These are phyloP conservation scores for Fusarium penzigii DNA, from an alignment of 2,329 filamentous ascomycete species.

Conservation along the genomic window DNA sequence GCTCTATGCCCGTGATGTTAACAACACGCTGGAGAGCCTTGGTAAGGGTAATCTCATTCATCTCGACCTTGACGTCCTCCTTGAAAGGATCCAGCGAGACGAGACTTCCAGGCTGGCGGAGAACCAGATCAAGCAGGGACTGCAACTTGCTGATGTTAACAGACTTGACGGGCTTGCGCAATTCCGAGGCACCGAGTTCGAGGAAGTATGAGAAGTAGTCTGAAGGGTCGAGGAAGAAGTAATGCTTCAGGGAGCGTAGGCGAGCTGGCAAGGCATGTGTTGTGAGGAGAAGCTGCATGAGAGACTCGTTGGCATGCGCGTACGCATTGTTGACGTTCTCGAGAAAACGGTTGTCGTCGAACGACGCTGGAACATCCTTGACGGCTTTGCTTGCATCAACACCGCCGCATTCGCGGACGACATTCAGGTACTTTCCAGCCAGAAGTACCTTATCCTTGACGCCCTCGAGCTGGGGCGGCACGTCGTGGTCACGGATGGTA, in stretches of 20 bases:
- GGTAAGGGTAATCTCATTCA: conserved; percentile 92
- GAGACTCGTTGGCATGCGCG: conserved; percentile 89
- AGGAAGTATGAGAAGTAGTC: conserved; percentile 99
- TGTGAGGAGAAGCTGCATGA: conserved; percentile 87
- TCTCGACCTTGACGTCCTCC: conserved; percentile 95
- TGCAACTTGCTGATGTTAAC: conserved; percentile 95
- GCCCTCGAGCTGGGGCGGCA: conserved; percentile 86
- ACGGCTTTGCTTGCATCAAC: conserved; percentile 91
- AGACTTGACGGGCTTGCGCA: conserved; percentile 83
- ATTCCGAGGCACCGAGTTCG: conserved; percentile 84
- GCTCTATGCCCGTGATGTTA: conserved; percentile 92
- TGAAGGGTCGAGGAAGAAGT: conserved; percentile 97
- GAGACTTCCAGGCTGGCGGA: conserved; percentile 93
- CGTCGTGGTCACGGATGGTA: conserved; percentile 86
- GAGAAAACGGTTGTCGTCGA: conserved; percentile 88
- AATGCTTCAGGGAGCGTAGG: conserved; percentile 91
- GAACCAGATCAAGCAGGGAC: conserved; percentile 89
- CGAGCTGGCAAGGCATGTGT: conserved; percentile 88
- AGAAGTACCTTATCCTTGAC: conserved; percentile 94
- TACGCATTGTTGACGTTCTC: conserved; percentile 97
- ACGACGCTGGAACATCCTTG: conserved; percentile 84
- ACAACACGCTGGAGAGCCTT: conserved; percentile 96
- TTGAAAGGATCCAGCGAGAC: conserved; percentile 96
- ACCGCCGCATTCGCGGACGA: conserved; percentile 94
- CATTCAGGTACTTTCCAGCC: conserved; percentile 96